Conservation (phyloP, 345 rosid species). For the Euclidium syriacum region DNA sequence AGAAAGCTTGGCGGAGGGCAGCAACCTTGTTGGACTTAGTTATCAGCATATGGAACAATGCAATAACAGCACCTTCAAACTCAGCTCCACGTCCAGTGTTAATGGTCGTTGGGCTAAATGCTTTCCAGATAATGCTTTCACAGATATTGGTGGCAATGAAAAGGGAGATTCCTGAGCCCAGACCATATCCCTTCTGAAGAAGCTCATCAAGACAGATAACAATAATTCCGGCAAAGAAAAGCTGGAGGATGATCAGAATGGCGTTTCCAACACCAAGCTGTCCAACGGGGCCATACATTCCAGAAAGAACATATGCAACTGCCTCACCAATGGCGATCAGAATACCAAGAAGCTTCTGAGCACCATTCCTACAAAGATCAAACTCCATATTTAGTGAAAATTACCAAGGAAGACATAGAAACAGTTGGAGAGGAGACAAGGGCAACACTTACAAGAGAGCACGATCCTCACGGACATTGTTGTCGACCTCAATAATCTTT, state of each 20-base stretch:
- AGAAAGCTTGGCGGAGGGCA: slow-evolving; percentile 78
- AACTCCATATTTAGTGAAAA: background rate
- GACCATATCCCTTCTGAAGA: slow-evolving; percentile 77
- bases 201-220: slow-evolving; percentile 83
- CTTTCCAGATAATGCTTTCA: slow-evolving; percentile 85
- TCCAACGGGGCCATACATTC: slow-evolving; percentile 76
- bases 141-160: slow-evolving; percentile 91
- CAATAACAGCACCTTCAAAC: slow-evolving; percentile 92
- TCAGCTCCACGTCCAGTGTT: slow-evolving; percentile 90
- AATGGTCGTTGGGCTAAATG: slow-evolving; percentile 83
- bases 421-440: background rate
- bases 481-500: slow-evolving; percentile 73
- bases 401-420: background rate
- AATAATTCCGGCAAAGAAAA: slow-evolving; percentile 77
- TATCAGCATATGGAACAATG: slow-evolving; percentile 72
- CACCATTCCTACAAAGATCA: slow-evolving; percentile 53
- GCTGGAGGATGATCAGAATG: slow-evolving; percentile 70
- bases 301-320: slow-evolving; percentile 76
- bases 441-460: slow-evolving; percentile 48
- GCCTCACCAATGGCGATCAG: slow-evolving; percentile 80
- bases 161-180: slow-evolving; percentile 84
- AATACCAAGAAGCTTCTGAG: slow-evolving; percentile 76
- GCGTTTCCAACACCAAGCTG: slow-evolving; percentile 87
- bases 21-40: slow-evolving; percentile 74
- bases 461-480: slow-evolving; percentile 66